These are phyloP conservation scores for Candida berthetii DNA, from an alignment of 805 yeast genomes.

Conservation along the genomic window DNA sequence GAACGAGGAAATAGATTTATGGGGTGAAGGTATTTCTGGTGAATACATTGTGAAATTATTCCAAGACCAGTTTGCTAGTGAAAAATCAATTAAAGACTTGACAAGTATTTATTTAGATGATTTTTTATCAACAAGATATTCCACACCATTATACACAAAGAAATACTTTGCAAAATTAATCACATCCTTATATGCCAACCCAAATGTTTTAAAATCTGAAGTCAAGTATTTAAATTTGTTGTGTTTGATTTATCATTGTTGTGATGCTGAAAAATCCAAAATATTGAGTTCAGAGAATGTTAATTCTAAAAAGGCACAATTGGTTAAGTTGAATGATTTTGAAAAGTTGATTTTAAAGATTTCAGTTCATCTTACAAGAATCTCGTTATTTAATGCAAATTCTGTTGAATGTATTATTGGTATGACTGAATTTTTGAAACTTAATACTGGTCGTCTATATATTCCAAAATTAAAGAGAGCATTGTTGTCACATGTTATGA, in stretches of 20 bases:
- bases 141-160: background rate
- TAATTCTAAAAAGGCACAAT: background rate
- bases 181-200: background rate
- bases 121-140: background rate
- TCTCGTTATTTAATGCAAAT: background rate
- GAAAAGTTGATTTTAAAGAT: background rate
- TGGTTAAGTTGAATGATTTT: background rate
- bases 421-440: background rate
- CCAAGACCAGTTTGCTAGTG: background rate
- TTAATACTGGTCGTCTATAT: background rate
- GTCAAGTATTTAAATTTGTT: background rate
- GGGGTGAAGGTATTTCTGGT: background rate
- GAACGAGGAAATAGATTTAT: background rate
- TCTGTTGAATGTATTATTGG: background rate
- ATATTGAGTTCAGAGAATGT: background rate
- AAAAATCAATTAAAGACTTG: too few relatives aligned
- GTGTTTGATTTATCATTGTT: background rate
- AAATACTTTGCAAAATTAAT: background rate
- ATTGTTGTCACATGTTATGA: background rate
- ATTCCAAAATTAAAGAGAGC: background rate
- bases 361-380: background rate
- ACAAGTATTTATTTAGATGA: background rate
- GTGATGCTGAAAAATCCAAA: background rate
- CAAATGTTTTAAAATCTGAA: background rate
- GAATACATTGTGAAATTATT: background rate